Percentiles rank a stretch among this genome's conserved stretches.
Conservation (phyloP, 2,329 filamentous ascomycete species). For the Penicillium sclerotiorum region DNA sequence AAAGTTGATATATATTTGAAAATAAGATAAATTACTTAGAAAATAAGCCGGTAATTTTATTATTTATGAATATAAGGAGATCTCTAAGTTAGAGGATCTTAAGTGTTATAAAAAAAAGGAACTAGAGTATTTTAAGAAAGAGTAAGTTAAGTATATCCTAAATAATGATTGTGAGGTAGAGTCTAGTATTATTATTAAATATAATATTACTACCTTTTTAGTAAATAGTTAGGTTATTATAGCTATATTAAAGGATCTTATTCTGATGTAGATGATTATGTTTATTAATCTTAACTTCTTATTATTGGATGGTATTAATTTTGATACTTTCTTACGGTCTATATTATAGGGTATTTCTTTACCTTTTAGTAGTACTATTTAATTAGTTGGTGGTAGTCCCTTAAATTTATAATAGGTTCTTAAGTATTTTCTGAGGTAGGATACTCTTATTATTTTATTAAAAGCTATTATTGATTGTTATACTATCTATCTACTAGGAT, state of each 20-base stretch:
- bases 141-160: background rate
- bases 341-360: background rate
- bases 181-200: background rate
- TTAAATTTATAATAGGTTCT: constrained; percentile 5
- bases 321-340: background rate
- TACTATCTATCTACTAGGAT: background rate
- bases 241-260: background rate
- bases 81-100: background rate
- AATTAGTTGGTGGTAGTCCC: background rate
- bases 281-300: background rate
- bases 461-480: background rate
- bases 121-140: background rate
- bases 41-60: constrained; percentile 1
- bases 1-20: background rate
- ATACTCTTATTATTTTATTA: constrained; percentile 7
- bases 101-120: background rate
- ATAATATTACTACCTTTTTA: background rate
- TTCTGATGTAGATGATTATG: background rate
- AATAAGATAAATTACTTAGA: background rate
- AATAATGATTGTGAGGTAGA: background rate
- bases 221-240: no score
- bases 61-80: background rate
- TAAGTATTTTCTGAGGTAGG: constrained; percentile 8
- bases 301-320: background rate
- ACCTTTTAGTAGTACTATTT: background rate